These are phyloP conservation scores for Crotalaria pallida DNA, from an alignment of 306 rosid genomes.

Conservation along the genomic window DNA sequence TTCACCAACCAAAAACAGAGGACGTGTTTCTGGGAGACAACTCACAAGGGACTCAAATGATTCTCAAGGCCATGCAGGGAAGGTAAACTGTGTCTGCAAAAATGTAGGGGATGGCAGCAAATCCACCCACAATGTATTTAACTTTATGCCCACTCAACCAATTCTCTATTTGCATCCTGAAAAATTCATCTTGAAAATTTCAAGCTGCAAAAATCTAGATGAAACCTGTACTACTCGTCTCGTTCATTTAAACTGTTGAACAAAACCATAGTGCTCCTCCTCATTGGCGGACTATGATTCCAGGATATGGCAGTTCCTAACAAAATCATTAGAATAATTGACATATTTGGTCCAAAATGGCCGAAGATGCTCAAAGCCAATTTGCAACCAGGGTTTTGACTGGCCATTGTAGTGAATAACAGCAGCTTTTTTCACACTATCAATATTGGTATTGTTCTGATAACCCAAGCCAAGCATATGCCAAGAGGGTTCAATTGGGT, in stretches of 20 bases:
- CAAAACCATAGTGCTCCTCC: slow-evolving; percentile 35
- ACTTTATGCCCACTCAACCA: slow-evolving; percentile 38
- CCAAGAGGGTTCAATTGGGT: slow-evolving; percentile 90
- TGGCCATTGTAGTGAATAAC: slow-evolving; percentile 99
- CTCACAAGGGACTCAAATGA: slow-evolving; percentile 59
- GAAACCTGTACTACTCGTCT: slow-evolving; percentile 37
- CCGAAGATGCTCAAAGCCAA: slow-evolving; percentile 96
- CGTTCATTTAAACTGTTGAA: slow-evolving; percentile 28
- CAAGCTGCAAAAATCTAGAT: slow-evolving; percentile 44
- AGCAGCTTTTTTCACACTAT: slow-evolving; percentile 73
- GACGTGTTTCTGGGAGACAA: slow-evolving; percentile 63
- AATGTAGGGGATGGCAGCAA: slow-evolving; percentile 40
- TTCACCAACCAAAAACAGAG: slow-evolving; percentile 61
- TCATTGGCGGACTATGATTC: slow-evolving; percentile 51
- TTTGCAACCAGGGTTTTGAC: slow-evolving; percentile 96
- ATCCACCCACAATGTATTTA: slow-evolving; percentile 29
- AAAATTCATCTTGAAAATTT: slow-evolving; percentile 38
- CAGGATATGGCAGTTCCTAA: slow-evolving; percentile 85
- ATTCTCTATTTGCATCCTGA: slow-evolving; percentile 43
- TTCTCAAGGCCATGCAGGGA: slow-evolving; percentile 41
- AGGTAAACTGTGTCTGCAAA: slow-evolving; percentile 45
- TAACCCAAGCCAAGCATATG: slow-evolving; percentile 99
- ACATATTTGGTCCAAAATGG: slow-evolving; percentile 95
- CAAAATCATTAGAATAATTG: slow-evolving; percentile 90
- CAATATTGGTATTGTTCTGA: slow-evolving; percentile 73